Base-by-base conservation (phyloP, 768 basidiomycete genomes). In the Amanita thiersii region DNA sequence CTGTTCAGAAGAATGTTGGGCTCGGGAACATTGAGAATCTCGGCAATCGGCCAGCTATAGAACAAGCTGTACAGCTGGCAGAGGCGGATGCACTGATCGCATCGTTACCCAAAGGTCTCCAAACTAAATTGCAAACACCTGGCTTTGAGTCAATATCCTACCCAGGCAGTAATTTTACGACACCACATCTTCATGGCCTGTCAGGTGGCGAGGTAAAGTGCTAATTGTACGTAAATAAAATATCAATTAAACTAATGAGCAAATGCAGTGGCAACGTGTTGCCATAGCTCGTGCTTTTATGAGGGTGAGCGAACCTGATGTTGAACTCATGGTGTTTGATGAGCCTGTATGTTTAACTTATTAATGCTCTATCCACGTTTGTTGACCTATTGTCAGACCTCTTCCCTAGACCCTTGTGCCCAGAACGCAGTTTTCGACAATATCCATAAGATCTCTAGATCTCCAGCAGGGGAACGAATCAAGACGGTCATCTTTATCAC, bases 271-370 rank as follows among this genome's bases (percentile, higher is more conserved):
- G 88, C 87, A 90, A 62, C 68, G 85, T 50, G 75, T 93, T 43
- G 88, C 90, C 12, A 73, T 92, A 37, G 84, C 88, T 35, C 74
- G 90, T 36, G 85, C 87, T 11, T 91, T 92, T 53, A 87, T 91
- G 83, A 70, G 88, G 46, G 82, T 85, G 36, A 73, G 68, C 52
- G 77, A 74, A 53, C 84, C 77, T 15, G 77, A 80, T 48, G 75
- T 86, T 18, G 86, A 91, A 59, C 62, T 92, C 10, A 65, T 92
- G 23, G 60, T 92, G 30, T 84, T 92, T 54, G 90, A 93, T 57
- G 86, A 90, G 63, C 86, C 87, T 39, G 83, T 81, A 62, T 54
- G 79, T 55, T 36, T 24, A 39, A 47, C 19, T n/a, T 23, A 23
- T 19, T 47, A n/a, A 24, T 39, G 12, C 17, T 37, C 25, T 28